Conservation (phyloP, 805 yeast species). For the Candida hungchunana region DNA sequence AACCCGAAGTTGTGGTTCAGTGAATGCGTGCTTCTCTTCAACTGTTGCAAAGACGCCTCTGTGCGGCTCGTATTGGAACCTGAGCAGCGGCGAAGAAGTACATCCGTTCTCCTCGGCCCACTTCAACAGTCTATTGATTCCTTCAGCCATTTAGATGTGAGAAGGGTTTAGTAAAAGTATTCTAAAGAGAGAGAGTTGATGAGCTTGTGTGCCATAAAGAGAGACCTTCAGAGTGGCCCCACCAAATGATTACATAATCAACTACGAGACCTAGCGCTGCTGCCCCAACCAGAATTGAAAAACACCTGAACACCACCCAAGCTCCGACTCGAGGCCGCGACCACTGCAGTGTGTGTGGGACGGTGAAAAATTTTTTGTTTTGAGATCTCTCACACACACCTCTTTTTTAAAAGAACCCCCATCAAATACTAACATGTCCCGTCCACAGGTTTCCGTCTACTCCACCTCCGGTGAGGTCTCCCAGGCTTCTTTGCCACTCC, state of each 20-base stretch:
- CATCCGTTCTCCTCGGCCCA: slow-evolving; percentile 41
- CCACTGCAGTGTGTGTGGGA: slow-evolving; percentile 1
- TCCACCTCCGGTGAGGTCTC: slow-evolving; percentile 84
- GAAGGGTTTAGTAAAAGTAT: neutral
- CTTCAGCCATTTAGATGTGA: slow-evolving; percentile 1
- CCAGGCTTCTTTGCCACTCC: slow-evolving; percentile 81
- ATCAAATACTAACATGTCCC: slow-evolving; percentile 33
- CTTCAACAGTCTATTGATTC: slow-evolving; percentile 2
- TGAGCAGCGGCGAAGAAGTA: slow-evolving; percentile 28
- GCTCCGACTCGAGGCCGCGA: neutral
- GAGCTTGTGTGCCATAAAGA: no score
- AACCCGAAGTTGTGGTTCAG: slow-evolving; percentile 26
- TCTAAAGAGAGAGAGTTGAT: no score
- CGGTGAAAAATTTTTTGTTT: slow-evolving; percentile 11
- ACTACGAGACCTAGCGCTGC: neutral
- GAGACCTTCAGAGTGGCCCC: no score
- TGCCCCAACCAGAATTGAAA: slow-evolving; percentile 2
- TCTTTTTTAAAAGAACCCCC: neutral
- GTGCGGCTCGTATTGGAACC: slow-evolving; percentile 29
- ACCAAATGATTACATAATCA: no score
- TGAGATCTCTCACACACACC: neutral
- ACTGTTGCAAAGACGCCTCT: slow-evolving; percentile 36
- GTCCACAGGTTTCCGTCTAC: slow-evolving; percentile 97
- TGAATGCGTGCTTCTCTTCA: slow-evolving; percentile 14
- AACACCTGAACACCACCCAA: slow-evolving; percentile 6